Base-by-base conservation (phyloP, 768 basidiomycete species). In the Albatrellus ellisii region DNA sequence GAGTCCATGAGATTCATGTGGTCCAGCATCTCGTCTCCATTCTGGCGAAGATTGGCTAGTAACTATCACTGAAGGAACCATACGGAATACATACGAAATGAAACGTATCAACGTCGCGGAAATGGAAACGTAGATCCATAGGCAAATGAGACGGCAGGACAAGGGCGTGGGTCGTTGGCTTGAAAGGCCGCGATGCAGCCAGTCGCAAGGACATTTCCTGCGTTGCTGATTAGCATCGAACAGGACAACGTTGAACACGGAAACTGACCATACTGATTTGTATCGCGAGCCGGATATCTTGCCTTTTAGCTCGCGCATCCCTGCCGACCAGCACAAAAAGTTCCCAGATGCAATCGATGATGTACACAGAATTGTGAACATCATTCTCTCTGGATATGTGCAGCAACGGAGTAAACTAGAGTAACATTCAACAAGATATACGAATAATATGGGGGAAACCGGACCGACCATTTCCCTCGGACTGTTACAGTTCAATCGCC, bases 331-430 rank as follows among this genome's bases (percentile, higher is more conserved):
- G 43, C 14, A 89, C 70, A 51, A 84, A 89, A 34, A 81, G 62
- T 59, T 90, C 87, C 75, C 84, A 85, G 15, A 76, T 61, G 52
- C 81, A 87, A 54, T 89, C 79, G 27, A 85, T 55, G 36, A 88
- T 60, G 50, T 76, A 78, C 6, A 87, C 71, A 12, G 66, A 70
- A 14, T 57, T 56, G 39, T 67, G 59, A 11, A 68, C 54, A 2
- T 55, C 46, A 1, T 49, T 48, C 35, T 67, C 66, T 18, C 61
- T 59, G 11, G 60, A 61, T 21, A 79, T 59, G 17, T 60, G 67
- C 21, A 67, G 48, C 14, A 80, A 59, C 15, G 60, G 55, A 15
- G 53, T 48, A 25, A 82, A 52, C 82, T 85, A 50, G 12, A 42
- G 46, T n/a, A 22, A 48, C 26, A 38, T 17, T 46, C 20, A 46